Percentiles rank a stretch among this genome's conserved stretches.
phyloP scores from a whole-genome alignment of 2,329 filamentous ascomycete genomes.

The Aspergillus nomiae region DNA sequence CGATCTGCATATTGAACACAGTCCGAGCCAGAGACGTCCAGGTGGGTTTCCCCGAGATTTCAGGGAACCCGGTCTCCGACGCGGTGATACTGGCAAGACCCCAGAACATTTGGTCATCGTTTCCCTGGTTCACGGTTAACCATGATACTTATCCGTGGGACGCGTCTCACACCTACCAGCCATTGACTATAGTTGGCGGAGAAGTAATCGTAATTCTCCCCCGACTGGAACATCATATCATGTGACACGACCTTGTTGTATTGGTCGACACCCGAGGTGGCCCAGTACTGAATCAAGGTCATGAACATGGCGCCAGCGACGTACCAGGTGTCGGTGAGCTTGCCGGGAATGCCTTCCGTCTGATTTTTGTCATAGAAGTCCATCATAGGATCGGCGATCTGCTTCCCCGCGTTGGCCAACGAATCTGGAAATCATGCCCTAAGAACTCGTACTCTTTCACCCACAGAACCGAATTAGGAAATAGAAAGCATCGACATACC shows the following conservation, averaged over 20 bases:
- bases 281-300: slow-evolving; percentile 77
- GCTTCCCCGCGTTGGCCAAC: slow-evolving; percentile 7
- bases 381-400: slow-evolving; percentile 12
- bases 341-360: slow-evolving; percentile 19
- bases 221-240: slow-evolving; percentile 66
- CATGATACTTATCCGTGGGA: slow-evolving; percentile 52
- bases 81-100: slow-evolving; percentile 74
- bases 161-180: slow-evolving; percentile 7
- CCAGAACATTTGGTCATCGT: slow-evolving; percentile 65
- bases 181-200: slow-evolving; percentile 34
- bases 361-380: slow-evolving; percentile 10
- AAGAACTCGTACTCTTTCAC: background rate
- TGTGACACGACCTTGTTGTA: slow-evolving; percentile 70
- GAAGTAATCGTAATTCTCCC: slow-evolving; percentile 67
- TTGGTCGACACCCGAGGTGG: slow-evolving; percentile 69
- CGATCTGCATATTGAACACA: slow-evolving; percentile 15
- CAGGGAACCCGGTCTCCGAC: slow-evolving; percentile 71
- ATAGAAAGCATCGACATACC: background rate
- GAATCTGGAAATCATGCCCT: slow-evolving; percentile 6
- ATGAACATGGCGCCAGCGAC: slow-evolving; percentile 68
- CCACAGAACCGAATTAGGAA: background rate
- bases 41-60: slow-evolving; percentile 32
- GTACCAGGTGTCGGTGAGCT: slow-evolving; percentile 49
- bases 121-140: slow-evolving; percentile 40
- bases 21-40: slow-evolving; percentile 12